Base-by-base conservation (phyloP, 2,329 filamentous ascomycete species). In the Nemania serpens region DNA sequence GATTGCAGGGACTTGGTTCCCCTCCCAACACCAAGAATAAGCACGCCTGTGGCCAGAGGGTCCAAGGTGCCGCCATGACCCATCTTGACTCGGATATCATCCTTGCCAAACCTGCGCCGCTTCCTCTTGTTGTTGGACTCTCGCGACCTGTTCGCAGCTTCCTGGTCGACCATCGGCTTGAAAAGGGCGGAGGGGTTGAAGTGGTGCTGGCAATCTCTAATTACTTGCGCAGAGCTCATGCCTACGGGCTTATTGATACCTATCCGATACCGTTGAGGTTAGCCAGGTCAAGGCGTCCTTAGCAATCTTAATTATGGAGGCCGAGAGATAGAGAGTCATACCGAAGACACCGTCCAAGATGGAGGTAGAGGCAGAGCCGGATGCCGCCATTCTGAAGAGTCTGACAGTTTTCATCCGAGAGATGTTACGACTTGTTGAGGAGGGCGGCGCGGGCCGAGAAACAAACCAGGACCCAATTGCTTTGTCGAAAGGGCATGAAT, bases 51-150 rank as follows among this genome's bases (percentile, higher is more conserved):
- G 9, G 95, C 95, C 70, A 97, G 84, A 25, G 95, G 95, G 73
- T 99, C 95, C 17, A 99, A 84, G 1, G 95, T 99, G 45, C 95
- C 95, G 62, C 95, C 95, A 78, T 99, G 95, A 36, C 95, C 95
- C 71, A 98, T 91, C 81, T 98, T 99, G 68, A 98, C 89, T 64
- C 91, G 86, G 5, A 88, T 74, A 1, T 83, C 80, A 68, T 83
- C 83, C 74, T 86, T 84, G 64, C 82, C 81, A 48, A 77, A 78
- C 65, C 79, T 78, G 62, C 87, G 83, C 62, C 88, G 84, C 68
- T 83, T 81, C 67, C 83, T 82, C 73, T 89, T 85, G 59, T 80
- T 79, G 59, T 83, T 80, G 60, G 78, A 78, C 74, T 91, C 88
- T 66, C 79, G 76, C 15, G 80, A 75, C 59, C 85, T 84, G 49